Percentiles rank a stretch among this genome's conserved stretches.
Conservation (phyloP, 768 basidiomycete species). For the Collybia sp. region DNA sequence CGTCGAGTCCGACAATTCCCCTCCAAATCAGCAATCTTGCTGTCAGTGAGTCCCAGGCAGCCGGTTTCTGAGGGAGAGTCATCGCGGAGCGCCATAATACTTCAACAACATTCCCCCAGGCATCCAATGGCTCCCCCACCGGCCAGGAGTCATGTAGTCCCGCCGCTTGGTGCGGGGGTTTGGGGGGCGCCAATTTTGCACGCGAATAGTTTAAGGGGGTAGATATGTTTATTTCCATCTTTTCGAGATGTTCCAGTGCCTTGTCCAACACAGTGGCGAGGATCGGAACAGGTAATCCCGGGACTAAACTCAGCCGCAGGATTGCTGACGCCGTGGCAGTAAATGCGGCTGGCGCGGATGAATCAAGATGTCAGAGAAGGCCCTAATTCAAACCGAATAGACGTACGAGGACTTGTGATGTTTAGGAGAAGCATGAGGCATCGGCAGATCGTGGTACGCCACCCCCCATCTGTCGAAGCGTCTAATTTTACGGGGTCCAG, state of each 20-base stretch:
- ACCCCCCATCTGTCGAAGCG: conserved; percentile 50
- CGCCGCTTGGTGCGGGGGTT: conserved; percentile 27
- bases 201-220: conserved; percentile 2
- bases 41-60: conserved; percentile 50
- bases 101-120: conserved; percentile 52
- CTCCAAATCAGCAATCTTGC: conserved; percentile 55
- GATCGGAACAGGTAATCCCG: conserved; percentile 16
- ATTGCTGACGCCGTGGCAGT: conserved; percentile 4
- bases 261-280: conserved; percentile 26
- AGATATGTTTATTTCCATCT: conserved; percentile 18
- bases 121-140: conserved; percentile 20
- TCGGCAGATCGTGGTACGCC: conserved; percentile 51
- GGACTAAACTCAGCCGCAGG: conserved; percentile 20
- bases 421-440: conserved; percentile 43
- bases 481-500: conserved; percentile 49
- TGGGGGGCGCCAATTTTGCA: conserved; percentile 5
- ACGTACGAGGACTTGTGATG: conserved; percentile 19
- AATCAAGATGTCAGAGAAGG: conserved; percentile 4
- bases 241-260: conserved; percentile 20
- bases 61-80: conserved; percentile 21
- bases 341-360: conserved; percentile 1
- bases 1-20: conserved; percentile 33
- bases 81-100: conserved; percentile 52
- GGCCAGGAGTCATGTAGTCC: conserved; percentile 28
- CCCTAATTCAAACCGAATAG: neutral